Evolutionary conservation across 495 filamentous ascomycete species (phyloP), one percentile per base, ranked within the genome.

Genomic region (Cetradonia linearis): DNA sequence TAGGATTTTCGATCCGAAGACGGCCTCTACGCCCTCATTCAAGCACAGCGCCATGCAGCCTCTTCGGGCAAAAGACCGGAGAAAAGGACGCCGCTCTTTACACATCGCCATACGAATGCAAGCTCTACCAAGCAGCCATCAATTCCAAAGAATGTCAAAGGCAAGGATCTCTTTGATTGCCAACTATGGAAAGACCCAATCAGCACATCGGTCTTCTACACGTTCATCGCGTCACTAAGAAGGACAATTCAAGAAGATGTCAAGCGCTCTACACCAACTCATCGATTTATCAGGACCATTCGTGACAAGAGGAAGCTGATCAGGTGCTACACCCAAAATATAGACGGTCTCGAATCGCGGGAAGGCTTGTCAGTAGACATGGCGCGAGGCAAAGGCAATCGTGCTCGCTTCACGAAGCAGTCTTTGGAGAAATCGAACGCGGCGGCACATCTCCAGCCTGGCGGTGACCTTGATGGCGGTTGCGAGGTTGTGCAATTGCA

Each of bases 1-100:
- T 60, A 87, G 84, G 84, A 87, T 65, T 87, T 87, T 61, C 83
- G 84, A 34, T 87, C 85, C 14, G 78, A 85, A 65, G 78, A 86
- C 67, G 84, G 84, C 0, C 77, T 87, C 5, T 87, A 87, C 66
- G 82, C 82, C 3, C 71, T 86, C 25, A 85, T 87, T 33, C 83
- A 87, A 66, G 75, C 81, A 8, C 80, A 84, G 59, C 84, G 84
- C 61, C 80, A 84, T 34, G 52, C 62, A 23, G 53, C 63, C 13
- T 28, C 36, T 2, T 27, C 54, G 7, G 2, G 27, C n/a, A 37
- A 27, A 47, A 46, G 44, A 14, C 9, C 27, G 42, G 18, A 59
- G 37, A 18, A 57, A 56, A 5, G 8, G 8, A 8, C 16, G 14
- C 37, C 28, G 13, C 33, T 37, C 47, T 23, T 47, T 27, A 31